Conservation (phyloP, 345 rosid genomes). For the Barbarea vulgaris region DNA sequence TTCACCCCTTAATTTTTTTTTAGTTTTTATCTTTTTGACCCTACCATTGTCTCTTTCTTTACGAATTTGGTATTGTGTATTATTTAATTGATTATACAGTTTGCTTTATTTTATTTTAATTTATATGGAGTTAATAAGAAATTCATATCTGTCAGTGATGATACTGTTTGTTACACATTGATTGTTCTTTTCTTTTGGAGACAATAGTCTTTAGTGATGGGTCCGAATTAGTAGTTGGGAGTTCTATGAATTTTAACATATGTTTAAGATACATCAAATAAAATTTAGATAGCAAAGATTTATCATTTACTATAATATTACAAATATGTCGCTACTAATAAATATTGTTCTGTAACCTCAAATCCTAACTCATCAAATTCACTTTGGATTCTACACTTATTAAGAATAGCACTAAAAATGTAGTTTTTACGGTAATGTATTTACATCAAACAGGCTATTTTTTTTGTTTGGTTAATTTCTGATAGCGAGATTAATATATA, state of each 20-base stretch:
- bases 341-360: background rate
- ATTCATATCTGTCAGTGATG: constrained; percentile 24
- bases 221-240: constrained; percentile 11
- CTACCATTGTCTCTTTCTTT: constrained; percentile 23
- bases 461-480: background rate
- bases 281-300: background rate
- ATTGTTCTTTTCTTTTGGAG: constrained; percentile 4
- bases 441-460: background rate
- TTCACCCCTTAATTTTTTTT: constrained; percentile 6
- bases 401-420: background rate
- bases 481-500: background rate
- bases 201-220: constrained; percentile 28
- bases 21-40: constrained; percentile 19
- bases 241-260: background rate
- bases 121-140: constrained; percentile 14
- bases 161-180: constrained; percentile 24
- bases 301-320: background rate
- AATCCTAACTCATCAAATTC: background rate
- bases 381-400: background rate
- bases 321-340: background rate
- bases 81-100: constrained; percentile 34
- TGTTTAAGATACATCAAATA: background rate
- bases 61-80: constrained; percentile 20
- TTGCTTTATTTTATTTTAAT: background rate
- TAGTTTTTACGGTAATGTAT: no score